phyloP scores from a whole-genome alignment of 108 stramenopile species.

The Epithemia pelagica region DNA sequence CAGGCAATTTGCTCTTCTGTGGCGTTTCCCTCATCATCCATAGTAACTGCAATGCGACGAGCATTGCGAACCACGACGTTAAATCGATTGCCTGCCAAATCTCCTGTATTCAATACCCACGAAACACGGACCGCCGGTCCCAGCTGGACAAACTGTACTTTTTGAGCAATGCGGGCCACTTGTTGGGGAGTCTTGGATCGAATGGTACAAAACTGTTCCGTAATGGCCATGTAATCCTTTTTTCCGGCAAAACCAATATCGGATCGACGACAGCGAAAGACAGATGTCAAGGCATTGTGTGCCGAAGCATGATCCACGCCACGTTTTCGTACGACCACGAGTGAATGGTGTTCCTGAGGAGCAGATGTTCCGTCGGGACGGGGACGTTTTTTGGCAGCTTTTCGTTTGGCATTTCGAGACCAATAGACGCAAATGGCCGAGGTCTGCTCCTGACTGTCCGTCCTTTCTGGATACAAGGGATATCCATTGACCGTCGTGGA shows the following conservation, averaged over 20 bases:
- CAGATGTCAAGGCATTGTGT: conserved; percentile 31
- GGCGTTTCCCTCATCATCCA: conserved; percentile 2
- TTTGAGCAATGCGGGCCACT: background rate
- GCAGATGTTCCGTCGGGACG: conserved; percentile 6
- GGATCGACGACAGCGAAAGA: conserved; percentile 47
- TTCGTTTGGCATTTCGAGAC: conserved; percentile 27
- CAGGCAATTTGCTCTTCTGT: conserved; percentile 38
- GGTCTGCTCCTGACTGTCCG: background rate
- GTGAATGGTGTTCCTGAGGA: conserved; percentile 18
- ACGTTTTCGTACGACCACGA: conserved; percentile 63
- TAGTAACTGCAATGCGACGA: conserved; percentile 30
- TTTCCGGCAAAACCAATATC: conserved; percentile 81
- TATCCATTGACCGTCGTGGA: background rate
- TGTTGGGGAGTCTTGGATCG: conserved; percentile 8
- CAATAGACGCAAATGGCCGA: conserved; percentile 43
- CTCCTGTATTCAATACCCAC: conserved; percentile 33
- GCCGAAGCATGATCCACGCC: conserved; percentile 68
- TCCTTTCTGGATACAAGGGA: background rate
- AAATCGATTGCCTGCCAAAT: conserved; percentile 67
- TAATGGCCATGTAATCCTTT: conserved; percentile 82
- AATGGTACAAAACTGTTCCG: conserved; percentile 78
- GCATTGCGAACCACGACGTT: conserved; percentile 51
- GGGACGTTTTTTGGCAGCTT: conserved; percentile 17
- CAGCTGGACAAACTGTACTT: conserved; percentile 11
- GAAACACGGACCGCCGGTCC: conserved; percentile 25